These are phyloP conservation scores for Fusarium sp. DNA, from an alignment of 2,329 filamentous ascomycete species.

Conservation along the genomic window DNA sequence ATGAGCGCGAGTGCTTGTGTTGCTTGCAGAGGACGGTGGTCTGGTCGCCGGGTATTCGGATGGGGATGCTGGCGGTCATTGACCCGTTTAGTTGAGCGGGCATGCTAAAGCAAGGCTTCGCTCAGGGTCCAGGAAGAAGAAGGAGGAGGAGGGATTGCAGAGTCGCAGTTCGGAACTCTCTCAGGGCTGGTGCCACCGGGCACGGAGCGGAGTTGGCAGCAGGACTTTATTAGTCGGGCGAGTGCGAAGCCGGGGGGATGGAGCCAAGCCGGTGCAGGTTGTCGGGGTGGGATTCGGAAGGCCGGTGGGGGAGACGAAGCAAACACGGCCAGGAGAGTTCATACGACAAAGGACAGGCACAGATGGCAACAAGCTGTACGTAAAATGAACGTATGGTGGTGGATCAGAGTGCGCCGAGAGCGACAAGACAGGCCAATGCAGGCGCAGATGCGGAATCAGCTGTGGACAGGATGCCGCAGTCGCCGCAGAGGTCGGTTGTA, in stretches of 20 bases:
- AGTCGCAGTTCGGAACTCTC: slow-evolving; percentile 23
- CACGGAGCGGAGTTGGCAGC: slow-evolving; percentile 31
- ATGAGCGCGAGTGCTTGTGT: slow-evolving; percentile 72
- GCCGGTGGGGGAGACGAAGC: slow-evolving; percentile 37
- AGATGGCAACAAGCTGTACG: slow-evolving; percentile 46
- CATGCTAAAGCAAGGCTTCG: slow-evolving; percentile 49
- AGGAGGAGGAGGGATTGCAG: slow-evolving; percentile 33
- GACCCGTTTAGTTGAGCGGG: slow-evolving; percentile 55
- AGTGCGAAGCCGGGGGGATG: slow-evolving; percentile 23
- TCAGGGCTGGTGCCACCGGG: slow-evolving; percentile 33
- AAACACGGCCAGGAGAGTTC: slow-evolving; percentile 34
- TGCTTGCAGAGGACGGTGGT: slow-evolving; percentile 54
- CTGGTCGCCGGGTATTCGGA: slow-evolving; percentile 53
- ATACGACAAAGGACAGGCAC: slow-evolving; percentile 30
- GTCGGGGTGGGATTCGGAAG: slow-evolving; percentile 41
- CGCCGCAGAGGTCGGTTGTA: slow-evolving; percentile 17
- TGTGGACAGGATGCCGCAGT: slow-evolving; percentile 38
- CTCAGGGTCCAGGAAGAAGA: slow-evolving; percentile 33
- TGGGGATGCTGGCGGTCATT: slow-evolving; percentile 54
- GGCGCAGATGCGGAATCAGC: slow-evolving; percentile 37
- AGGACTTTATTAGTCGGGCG: slow-evolving; percentile 39
- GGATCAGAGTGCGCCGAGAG: slow-evolving; percentile 45
- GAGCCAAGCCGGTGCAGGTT: slow-evolving; percentile 40
- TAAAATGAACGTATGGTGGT: slow-evolving; percentile 51
- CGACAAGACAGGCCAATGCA: slow-evolving; percentile 47